Evolutionary conservation across 23 red algal species (phyloP).

Genomic region (Gracilaria domingensis): DNA sequence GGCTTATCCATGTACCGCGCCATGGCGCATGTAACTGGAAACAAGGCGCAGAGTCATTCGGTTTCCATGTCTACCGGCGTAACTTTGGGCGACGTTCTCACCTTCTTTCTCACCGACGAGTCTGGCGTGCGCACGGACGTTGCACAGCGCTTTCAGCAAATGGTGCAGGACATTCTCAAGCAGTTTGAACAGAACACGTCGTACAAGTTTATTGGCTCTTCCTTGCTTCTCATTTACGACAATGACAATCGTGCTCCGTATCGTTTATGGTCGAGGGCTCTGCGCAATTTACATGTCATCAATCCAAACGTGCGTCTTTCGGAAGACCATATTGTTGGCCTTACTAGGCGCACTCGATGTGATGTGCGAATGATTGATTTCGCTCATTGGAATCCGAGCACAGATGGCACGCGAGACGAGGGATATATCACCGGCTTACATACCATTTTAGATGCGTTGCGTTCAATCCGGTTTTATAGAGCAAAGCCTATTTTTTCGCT

Average conservation of each 20-base stretch:
- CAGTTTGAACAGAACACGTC: conserved; percentile 65
- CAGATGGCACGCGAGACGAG: conserved; percentile 43
- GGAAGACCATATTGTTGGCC: conserved; percentile 60
- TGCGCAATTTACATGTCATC: conserved; percentile 41
- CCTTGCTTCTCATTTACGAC: conserved; percentile 73
- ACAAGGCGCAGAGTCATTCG: conserved; percentile 63
- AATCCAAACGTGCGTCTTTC: conserved; percentile 42
- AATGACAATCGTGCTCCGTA: conserved; percentile 74
- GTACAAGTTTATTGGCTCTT: conserved; percentile 71
- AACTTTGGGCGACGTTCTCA: conserved; percentile 65
- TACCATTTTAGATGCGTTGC: conserved; percentile 55
- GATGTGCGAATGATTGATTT: conserved; percentile 84
- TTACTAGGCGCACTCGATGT: conserved; percentile 52
- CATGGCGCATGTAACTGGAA: conserved; percentile 62
- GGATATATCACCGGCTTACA: conserved; percentile 69
- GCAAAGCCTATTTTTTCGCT: conserved; percentile 66
- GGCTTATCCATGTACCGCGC: conserved; percentile 67
- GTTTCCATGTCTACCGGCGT: conserved; percentile 44
- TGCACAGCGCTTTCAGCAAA: conserved; percentile 61
- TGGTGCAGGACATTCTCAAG: conserved; percentile 42
- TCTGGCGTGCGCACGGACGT: conserved; percentile 66
- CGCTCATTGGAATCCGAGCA: conserved; percentile 45
- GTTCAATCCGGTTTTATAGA: conserved; percentile 44
- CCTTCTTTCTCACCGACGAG: conserved; percentile 76
- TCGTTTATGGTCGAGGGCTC: conserved; percentile 58